Conservation (phyloP, 2,329 filamentous ascomycete species). For the Elsinoe batatas region DNA sequence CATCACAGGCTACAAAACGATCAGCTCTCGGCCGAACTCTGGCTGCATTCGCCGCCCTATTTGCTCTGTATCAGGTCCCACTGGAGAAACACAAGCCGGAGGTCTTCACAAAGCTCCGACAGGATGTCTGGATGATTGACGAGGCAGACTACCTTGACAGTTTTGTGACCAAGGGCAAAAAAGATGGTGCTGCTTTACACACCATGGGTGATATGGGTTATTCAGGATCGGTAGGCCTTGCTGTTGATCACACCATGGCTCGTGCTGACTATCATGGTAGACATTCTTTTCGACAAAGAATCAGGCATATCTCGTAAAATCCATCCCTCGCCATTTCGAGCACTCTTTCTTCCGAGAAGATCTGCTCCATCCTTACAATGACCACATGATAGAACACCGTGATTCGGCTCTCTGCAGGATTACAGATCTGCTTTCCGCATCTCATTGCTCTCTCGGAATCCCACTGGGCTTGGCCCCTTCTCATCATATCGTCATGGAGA, state of each 20-base stretch:
- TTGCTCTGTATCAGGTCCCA: slow-evolving; percentile 13
- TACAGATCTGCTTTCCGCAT: slow-evolving; percentile 55
- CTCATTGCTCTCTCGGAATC: slow-evolving; percentile 48
- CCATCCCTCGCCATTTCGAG: slow-evolving; percentile 59
- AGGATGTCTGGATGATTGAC: slow-evolving; percentile 43
- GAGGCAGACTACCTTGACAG: slow-evolving; percentile 46
- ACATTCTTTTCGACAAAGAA: slow-evolving; percentile 63
- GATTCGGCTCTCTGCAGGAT: slow-evolving; percentile 59
- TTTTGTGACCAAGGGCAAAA: slow-evolving; percentile 37
- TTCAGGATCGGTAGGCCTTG: slow-evolving; percentile 50
- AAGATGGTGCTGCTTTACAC: slow-evolving; percentile 36
- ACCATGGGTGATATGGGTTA: slow-evolving; percentile 61
- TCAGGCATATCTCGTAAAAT: slow-evolving; percentile 60
- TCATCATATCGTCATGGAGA: slow-evolving; percentile 72
- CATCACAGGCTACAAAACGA: background rate
- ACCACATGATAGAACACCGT: slow-evolving; percentile 52
- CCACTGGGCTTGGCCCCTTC: slow-evolving; percentile 52
- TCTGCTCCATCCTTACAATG: slow-evolving; percentile 53
- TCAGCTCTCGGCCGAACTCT: slow-evolving; percentile 12
- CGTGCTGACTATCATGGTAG: slow-evolving; percentile 21
- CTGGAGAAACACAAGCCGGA: slow-evolving; percentile 24
- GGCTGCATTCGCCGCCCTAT: slow-evolving; percentile 12
- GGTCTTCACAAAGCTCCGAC: slow-evolving; percentile 43
- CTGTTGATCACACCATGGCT: background rate
- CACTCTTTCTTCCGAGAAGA: slow-evolving; percentile 60